phyloP scores from a whole-genome alignment of 805 yeast genomes.

The Scheffersomyces stipitis region DNA sequence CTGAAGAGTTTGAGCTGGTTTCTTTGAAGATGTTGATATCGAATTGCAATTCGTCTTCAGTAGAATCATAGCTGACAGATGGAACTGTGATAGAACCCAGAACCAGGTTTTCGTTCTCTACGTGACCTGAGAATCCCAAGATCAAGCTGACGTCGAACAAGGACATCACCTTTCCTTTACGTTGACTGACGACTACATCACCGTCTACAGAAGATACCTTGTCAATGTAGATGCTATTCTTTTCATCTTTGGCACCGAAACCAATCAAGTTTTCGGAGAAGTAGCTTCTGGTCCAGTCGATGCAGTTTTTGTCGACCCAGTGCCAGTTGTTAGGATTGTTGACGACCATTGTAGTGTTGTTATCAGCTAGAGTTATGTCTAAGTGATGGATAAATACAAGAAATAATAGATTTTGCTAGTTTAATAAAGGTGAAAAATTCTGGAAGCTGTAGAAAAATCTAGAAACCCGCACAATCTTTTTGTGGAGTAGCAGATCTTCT shows the following conservation, averaged over 20 bases:
- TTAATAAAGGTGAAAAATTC: too few relatives aligned
- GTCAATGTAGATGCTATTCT: conserved; percentile 30
- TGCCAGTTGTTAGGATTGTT: conserved; percentile 99
- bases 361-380: too few relatives aligned
- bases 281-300: conserved; percentile 84
- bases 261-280: conserved; percentile 63
- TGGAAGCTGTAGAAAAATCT: conserved; percentile 12
- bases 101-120: conserved; percentile 36
- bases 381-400: too few relatives aligned
- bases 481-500: too few relatives aligned
- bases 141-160: conserved; percentile 77
- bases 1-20: conserved; percentile 45
- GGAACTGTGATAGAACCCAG: conserved; percentile 82
- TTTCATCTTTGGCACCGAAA: conserved; percentile 35
- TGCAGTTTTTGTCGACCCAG: conserved; percentile 98
- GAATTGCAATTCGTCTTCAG: conserved; percentile 81
- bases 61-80: conserved; percentile 92
- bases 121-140: conserved; percentile 54
- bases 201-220: conserved; percentile 72
- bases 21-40: conserved; percentile 66
- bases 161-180: conserved; percentile 94
- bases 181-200: conserved; percentile 94
- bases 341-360: conserved; percentile 65
- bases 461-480: too few relatives aligned
- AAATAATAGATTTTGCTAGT: too few relatives aligned